A percentile compares a stretch with the other conserved stretches of the same genome.
Conservation (phyloP, 2,329 filamentous ascomycete genomes). For the Hypocreales sp. region DNA sequence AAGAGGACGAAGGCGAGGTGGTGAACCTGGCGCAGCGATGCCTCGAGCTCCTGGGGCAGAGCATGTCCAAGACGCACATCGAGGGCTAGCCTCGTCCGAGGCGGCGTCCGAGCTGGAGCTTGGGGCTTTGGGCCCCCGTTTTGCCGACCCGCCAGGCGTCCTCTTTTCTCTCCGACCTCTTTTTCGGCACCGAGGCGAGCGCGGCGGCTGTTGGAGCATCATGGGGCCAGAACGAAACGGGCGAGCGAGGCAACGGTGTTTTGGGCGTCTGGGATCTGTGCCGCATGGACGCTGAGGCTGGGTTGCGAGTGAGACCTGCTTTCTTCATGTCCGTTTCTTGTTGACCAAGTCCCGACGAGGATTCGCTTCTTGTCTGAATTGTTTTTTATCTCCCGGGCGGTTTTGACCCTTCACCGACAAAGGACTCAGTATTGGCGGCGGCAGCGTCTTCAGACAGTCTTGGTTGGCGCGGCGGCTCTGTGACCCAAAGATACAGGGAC, state of each 20-base stretch:
- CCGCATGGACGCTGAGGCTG: conserved; percentile 10
- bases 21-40: conserved; percentile 82
- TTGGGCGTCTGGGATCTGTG: conserved; percentile 14
- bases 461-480: too few relatives aligned
- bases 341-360: too few relatives aligned
- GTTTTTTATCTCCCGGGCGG: too few relatives aligned
- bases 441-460: too few relatives aligned
- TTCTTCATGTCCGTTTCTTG: conserved; percentile 6
- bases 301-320: conserved; percentile 3
- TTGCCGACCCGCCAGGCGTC: too few relatives aligned
- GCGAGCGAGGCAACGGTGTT: conserved; percentile 12
- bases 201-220: too few relatives aligned
- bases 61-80: conserved; percentile 62
- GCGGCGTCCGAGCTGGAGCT: not conserved
- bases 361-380: too few relatives aligned
- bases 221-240: not conserved
- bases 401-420: too few relatives aligned
- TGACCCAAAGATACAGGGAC: conserved; percentile 6
- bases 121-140: not conserved
- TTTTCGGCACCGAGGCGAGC: not conserved
- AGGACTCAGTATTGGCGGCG: too few relatives aligned
- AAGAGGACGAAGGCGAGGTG: conserved; percentile 86
- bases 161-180: too few relatives aligned
- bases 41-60: conserved; percentile 69
- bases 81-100: conserved; percentile 42